Evolutionary conservation across 176 grass and related monocot genomes (phyloP).

Genomic region (Elymus sibiricus): DNA sequence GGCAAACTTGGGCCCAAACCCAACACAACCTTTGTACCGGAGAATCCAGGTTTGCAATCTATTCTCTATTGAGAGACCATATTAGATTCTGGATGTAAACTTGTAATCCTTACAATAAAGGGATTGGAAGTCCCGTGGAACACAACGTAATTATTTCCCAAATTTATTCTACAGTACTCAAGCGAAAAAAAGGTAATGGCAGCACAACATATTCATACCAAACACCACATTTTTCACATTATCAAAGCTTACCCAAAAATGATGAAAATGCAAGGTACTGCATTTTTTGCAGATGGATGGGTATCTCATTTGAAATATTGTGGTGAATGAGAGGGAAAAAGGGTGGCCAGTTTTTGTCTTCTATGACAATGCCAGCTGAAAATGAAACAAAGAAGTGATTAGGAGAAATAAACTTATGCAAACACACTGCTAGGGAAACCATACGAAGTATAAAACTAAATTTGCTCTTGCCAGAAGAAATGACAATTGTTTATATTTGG

Average conservation of each 20-base stretch:
- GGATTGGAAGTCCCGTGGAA: neutral
- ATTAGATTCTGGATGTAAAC: neutral
- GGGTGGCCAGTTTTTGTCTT: constrained; percentile 93
- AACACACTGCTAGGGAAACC: neutral
- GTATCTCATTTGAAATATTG: constrained; percentile 95
- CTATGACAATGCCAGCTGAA: constrained; percentile 90
- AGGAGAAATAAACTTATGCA: constrained; percentile 15
- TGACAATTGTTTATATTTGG: neutral
- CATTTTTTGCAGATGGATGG: constrained; percentile 75
- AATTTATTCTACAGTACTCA: neutral
- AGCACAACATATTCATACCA: neutral
- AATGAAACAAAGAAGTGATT: constrained; percentile 18
- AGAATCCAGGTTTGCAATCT: neutral
- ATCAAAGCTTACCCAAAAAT: constrained; percentile 63
- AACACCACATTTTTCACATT: neutral
- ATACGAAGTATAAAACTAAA: neutral
- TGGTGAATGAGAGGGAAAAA: constrained; percentile 93
- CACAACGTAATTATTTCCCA: neutral
- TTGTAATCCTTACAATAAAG: neutral
- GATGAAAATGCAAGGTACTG: constrained; percentile 94
- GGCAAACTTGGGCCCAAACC: neutral
- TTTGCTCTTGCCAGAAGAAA: constrained; percentile 14
- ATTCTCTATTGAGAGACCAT: neutral
- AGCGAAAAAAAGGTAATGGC: constrained; percentile 19
- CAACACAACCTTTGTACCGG: neutral